Percentiles rank a stretch among this genome's conserved stretches.
Conservation (phyloP, 2,329 filamentous ascomycete species). For the Pestalotiopsis sp. region DNA sequence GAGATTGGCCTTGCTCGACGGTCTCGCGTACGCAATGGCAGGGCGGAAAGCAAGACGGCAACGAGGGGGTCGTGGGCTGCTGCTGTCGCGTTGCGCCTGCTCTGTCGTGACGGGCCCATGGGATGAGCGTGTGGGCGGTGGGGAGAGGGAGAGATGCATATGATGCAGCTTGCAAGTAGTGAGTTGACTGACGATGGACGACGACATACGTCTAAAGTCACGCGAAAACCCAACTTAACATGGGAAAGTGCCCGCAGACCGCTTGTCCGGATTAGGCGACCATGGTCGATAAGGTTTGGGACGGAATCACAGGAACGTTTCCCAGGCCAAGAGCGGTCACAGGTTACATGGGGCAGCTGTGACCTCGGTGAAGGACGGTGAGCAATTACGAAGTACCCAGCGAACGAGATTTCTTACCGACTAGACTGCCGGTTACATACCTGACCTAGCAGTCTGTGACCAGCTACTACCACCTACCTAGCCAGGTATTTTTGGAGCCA, state of each 20-base stretch:
- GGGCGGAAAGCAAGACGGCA: background rate
- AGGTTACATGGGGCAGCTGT: background rate
- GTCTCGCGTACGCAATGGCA: background rate
- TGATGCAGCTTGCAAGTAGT: background rate
- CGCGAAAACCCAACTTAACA: background rate
- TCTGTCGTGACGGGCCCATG: background rate
- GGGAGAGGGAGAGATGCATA: background rate
- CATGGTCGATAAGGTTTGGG: background rate
- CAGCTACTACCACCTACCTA: background rate
- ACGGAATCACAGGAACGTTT: background rate
- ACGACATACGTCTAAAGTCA: background rate
- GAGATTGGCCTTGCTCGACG: slow-evolving; percentile 6
- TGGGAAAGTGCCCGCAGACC: slow-evolving; percentile 5
- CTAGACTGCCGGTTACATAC: background rate
- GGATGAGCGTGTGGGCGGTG: background rate
- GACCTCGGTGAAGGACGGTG: background rate
- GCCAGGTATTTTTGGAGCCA: background rate
- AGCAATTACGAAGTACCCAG: background rate
- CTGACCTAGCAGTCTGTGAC: background rate
- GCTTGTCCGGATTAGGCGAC: slow-evolving; percentile 6
- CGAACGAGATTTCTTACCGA: background rate
- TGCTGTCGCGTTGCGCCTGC: background rate
- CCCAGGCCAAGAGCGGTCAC: background rate
- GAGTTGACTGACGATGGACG: background rate
- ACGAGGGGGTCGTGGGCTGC: background rate